Evolutionary conservation across 2,329 filamentous ascomycete genomes (phyloP), one percentile per base, ranked within the genome.

Genomic region (Alternaria novae-zelandiae): DNA sequence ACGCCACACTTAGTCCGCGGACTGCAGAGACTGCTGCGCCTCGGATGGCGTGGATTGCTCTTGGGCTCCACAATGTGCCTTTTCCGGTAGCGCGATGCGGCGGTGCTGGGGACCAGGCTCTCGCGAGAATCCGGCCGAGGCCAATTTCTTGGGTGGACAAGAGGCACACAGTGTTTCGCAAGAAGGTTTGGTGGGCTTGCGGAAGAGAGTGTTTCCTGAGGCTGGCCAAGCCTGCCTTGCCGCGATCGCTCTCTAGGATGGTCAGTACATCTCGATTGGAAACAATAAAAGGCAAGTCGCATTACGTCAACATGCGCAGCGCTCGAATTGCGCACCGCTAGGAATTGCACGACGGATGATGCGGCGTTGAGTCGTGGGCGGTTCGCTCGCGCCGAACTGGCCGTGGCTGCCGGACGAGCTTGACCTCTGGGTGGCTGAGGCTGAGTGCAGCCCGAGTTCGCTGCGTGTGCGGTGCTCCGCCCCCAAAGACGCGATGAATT

Each of bases 371-470:
- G 36, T 26, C 43, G 54, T 51, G 53, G 59, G 21, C 49, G 49
- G 49, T 55, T 67, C 51, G 57, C 44, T 55, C 45, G 59, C 44
- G 50, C 65, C 65, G 59, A 64, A 67, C 41, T 41, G 60, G 66
- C 66, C 69, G 70, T 68, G 60, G 59, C 54, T 67, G 47, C 67
- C 69, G 67, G 64, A 54, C 47, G 60, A 68, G 54, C 63, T 59
- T 54, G 63, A 49, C 58, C 55, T 65, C n/a, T 67, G 68, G 62
- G 61, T 63, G 62, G 63, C 66, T 61, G 74, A 69, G 76, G 76
- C 76, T 75, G 75, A 75, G 74, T 66, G 60, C 67, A 70, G 67
- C 70, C 65, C 67, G 66, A 72, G 64, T 70, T 69, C 71, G 69
- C 68, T 62, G 41, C 57, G 59, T 17, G 28, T 71, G 30, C 30